phyloP scores from a whole-genome alignment of 768 basidiomycete species.

The Boletus tomentosulus region DNA sequence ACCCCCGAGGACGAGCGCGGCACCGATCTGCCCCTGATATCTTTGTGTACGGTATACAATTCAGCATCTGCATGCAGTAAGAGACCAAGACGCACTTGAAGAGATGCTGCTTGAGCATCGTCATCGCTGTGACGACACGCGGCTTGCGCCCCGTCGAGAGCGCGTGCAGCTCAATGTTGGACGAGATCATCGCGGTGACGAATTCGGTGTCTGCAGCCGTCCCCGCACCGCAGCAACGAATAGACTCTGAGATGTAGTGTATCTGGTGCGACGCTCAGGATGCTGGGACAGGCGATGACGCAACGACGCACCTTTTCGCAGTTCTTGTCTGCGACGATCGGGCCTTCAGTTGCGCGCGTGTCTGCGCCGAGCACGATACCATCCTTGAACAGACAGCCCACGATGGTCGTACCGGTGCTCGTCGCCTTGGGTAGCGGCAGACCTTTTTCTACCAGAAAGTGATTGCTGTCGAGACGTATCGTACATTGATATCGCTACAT shows the following conservation, averaged over 20 bases:
- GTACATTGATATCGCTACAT: not conserved
- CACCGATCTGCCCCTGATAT: conserved; percentile 91
- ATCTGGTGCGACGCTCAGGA: conserved; percentile 52
- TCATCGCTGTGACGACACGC: conserved; percentile 96
- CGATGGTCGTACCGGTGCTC: conserved; percentile 96
- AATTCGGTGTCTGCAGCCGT: conserved; percentile 99
- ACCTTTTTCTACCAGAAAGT: conserved; percentile 67
- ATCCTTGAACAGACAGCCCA: conserved; percentile 89
- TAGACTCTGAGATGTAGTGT: conserved; percentile 92
- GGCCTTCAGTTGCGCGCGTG: conserved; percentile 91
- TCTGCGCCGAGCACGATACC: conserved; percentile 96
- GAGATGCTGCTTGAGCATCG: conserved; percentile 95
- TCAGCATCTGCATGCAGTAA: not conserved
- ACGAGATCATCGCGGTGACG: conserved; percentile 90
- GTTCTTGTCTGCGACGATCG: conserved; percentile 98
- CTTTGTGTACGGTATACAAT: conserved; percentile 34
- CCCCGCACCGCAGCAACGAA: conserved; percentile 97
- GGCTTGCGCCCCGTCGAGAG: conserved; percentile 90
- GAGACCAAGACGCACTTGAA: conserved; percentile 54
- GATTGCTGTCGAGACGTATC: conserved; percentile 47
- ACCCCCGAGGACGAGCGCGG: conserved; percentile 93
- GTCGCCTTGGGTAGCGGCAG: conserved; percentile 77
- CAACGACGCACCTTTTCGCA: conserved; percentile 84
- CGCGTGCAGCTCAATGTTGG: conserved; percentile 91
- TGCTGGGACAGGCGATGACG: not conserved